Percentiles rank a stretch among this genome's conserved stretches.
phyloP scores from a whole-genome alignment of 805 yeast species.

The Candida bentonensis region DNA sequence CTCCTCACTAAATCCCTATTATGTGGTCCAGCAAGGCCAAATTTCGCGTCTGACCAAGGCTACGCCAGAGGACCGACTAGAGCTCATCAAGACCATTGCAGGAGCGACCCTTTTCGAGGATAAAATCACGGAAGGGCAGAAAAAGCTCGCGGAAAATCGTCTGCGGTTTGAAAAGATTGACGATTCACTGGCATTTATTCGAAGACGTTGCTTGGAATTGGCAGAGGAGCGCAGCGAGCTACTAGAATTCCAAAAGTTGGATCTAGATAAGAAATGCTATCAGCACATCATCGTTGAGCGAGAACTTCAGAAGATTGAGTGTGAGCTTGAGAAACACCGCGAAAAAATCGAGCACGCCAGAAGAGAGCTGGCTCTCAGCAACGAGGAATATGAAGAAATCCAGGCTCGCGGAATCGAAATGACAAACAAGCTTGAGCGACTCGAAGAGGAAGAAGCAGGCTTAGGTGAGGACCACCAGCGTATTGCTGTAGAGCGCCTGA shows the following conservation, averaged over 20 bases:
- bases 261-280: background rate
- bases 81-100: conserved; percentile 76
- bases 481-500: background rate
- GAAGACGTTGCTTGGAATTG: background rate
- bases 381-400: conserved; percentile 2
- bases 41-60: conserved; percentile 83
- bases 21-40: conserved; percentile 93
- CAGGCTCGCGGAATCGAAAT: conserved; percentile 11
- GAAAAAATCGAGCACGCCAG: background rate
- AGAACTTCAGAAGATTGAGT: background rate
- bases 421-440: conserved; percentile 7
- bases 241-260: conserved; percentile 27
- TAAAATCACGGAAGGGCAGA: conserved; percentile 1
- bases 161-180: conserved; percentile 35
- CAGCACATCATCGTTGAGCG: background rate
- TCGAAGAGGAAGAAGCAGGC: conserved; percentile 28
- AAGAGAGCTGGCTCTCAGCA: background rate
- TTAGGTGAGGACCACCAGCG: conserved; percentile 20
- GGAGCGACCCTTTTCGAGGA: conserved; percentile 72
- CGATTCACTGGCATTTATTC: conserved; percentile 38
- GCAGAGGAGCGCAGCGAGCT: conserved; percentile 27
- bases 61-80: conserved; percentile 67
- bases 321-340: background rate
- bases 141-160: background rate
- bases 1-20: conserved; percentile 79